Conservation (phyloP, 192 early-diverging fungal species). For the Dimargaris verticillata region DNA sequence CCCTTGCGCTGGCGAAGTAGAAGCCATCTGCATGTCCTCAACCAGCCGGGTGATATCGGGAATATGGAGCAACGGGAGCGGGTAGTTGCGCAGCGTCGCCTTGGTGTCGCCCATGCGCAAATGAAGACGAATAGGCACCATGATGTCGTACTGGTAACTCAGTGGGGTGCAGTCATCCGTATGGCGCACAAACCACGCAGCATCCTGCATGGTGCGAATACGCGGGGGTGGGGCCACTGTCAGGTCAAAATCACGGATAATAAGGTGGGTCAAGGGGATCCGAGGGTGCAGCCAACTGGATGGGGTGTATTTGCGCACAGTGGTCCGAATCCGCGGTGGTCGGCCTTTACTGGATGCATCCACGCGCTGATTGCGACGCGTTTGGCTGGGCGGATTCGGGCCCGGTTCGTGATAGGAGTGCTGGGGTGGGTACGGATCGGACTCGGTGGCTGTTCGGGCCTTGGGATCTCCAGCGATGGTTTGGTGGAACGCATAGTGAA, state of each 20-base stretch:
- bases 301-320: slow-evolving; percentile 19
- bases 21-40: not conserved
- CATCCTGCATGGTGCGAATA: slow-evolving; percentile 23
- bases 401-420: not conserved
- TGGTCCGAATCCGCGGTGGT: not conserved
- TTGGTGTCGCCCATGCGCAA: slow-evolving; percentile 25
- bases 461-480: not conserved
- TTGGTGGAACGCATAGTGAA: not conserved
- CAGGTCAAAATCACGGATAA: slow-evolving; percentile 24
- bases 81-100: slow-evolving; percentile 31
- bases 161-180: slow-evolving; percentile 27
- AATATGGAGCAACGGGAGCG: slow-evolving; percentile 29
- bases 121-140: slow-evolving; percentile 25
- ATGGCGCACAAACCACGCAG: slow-evolving; percentile 26
- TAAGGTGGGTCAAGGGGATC: slow-evolving; percentile 20
- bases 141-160: slow-evolving; percentile 24
- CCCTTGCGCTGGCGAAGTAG: not conserved
- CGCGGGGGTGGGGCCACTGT: slow-evolving; percentile 24
- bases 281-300: slow-evolving; percentile 27
- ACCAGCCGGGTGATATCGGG: slow-evolving; percentile 18
- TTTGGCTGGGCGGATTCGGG: not conserved
- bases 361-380: not conserved
- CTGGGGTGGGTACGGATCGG: not conserved
- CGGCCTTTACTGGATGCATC: not conserved
- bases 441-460: not conserved